Conservation (phyloP, 257 asterid species). For the Scutellaria minor region DNA sequence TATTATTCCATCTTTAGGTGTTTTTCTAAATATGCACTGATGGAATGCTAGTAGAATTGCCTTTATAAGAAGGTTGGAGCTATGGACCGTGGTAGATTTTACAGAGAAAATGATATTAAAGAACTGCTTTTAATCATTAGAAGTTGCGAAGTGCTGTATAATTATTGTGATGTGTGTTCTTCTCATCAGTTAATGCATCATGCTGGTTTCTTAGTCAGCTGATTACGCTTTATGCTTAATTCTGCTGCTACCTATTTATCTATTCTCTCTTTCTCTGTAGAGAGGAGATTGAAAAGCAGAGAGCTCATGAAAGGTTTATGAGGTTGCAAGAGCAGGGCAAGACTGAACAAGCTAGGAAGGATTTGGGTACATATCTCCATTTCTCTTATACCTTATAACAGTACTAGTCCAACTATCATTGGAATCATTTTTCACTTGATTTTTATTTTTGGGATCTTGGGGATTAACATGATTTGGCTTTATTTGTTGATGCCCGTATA, state of each 20-base stretch:
- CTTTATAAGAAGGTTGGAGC: background rate
- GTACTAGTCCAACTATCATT: background rate
- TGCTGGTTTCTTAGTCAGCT: background rate
- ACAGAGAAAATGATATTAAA: background rate
- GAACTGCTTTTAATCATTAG: background rate
- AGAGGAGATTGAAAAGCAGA: conserved; percentile 95
- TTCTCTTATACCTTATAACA: background rate
- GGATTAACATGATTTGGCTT: too few relatives aligned
- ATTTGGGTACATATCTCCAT: conserved; percentile 61
- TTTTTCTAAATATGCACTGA: background rate
- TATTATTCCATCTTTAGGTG: background rate
- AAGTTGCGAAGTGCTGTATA: background rate
- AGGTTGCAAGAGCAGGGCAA: conserved; percentile 97
- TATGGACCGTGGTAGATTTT: background rate
- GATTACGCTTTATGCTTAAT: background rate
- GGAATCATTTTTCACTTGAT: background rate
- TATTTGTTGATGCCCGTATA: too few relatives aligned
- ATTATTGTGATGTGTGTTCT: background rate
- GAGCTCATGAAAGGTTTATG: conserved; percentile 95
- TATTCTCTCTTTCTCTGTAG: conserved; percentile 40
- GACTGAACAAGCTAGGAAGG: conserved; percentile 93
- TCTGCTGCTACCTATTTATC: background rate
- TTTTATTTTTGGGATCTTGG: background rate
- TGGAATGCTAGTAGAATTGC: background rate
- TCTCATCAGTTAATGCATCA: background rate